These are phyloP conservation scores for Euphorbia schlechtendalii DNA, from an alignment of 441 rosid genomes.

Conservation along the genomic window DNA sequence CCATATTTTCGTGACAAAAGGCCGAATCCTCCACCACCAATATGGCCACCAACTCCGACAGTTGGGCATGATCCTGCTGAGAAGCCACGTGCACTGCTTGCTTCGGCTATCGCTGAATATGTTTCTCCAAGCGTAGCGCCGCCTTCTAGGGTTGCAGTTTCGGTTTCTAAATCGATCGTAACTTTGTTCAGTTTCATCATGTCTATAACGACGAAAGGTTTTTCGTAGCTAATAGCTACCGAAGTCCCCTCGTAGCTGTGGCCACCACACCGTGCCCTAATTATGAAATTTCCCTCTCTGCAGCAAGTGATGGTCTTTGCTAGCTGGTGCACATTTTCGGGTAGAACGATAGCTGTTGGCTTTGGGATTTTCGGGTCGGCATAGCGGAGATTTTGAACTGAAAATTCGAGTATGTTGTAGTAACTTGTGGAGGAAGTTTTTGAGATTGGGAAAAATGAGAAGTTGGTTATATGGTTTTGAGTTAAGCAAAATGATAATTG, in stretches of 20 bases:
- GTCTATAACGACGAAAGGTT: conserved; percentile 40
- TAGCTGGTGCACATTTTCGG: conserved; percentile 35
- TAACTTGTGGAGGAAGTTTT: conserved; percentile 23
- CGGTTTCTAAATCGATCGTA: conserved; percentile 22
- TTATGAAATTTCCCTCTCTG: conserved; percentile 27
- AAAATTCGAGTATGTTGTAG: conserved; percentile 19
- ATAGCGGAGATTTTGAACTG: conserved; percentile 27
- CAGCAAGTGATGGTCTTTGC: conserved; percentile 39
- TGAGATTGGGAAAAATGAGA: conserved; percentile 30
- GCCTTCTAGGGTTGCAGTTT: conserved; percentile 52
- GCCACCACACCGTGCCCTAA: conserved; percentile 60
- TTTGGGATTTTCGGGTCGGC: conserved; percentile 10
- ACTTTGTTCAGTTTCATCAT: conserved; percentile 27
- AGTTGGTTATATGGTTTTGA: conserved; percentile 29
- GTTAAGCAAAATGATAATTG: conserved; percentile 32
- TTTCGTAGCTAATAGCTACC: conserved; percentile 22
- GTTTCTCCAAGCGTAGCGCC: conserved; percentile 67
- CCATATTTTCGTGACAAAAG: conserved; percentile 53
- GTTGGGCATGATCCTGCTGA: conserved; percentile 62
- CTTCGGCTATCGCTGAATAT: conserved; percentile 43
- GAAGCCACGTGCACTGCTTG: conserved; percentile 40
- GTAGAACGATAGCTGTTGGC: conserved; percentile 49
- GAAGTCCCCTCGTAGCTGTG: conserved; percentile 72
- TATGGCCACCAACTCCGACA: conserved; percentile 62
- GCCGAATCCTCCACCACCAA: conserved; percentile 68